Base-by-base conservation (phyloP, 805 yeast genomes). In the Schwanniomyces pseudopolymorphus region DNA sequence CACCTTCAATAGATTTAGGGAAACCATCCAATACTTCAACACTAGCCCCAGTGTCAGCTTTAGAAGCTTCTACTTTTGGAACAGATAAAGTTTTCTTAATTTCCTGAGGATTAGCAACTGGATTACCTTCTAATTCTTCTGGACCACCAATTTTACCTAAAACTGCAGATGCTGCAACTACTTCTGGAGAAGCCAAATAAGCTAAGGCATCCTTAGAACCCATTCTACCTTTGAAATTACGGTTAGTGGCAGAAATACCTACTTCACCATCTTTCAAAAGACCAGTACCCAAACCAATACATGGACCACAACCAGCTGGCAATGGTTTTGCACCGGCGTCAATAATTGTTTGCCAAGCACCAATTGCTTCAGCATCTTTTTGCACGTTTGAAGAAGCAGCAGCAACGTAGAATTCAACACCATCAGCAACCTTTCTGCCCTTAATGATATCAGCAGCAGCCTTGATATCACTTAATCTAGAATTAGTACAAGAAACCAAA, bases 281-380 rank as follows among this genome's bases (percentile, higher is more conserved):
- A 42, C 99, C 99, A 24, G 95, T 78, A 46, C 99, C 99, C 46
- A 94, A 75, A 31, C 99, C 99, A 62, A 94, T 94, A 75, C 99
- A 94, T 20, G 99, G 99, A 39, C 99, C 99, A 74, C 99, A 94
- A 19, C 99, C 99, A 13, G 99, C 96, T 17, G 98, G 98, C 57
- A 94, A 80, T 28, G 97, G 89, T 57, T 74, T 87, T 49, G 97
- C 96, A 44, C 99, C 99, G 8, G 98, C 96, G 46, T 85, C 92
- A 40, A 94, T 60, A 48, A 94, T 77, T 17, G 81, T 82, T 58
- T 90, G 78, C 99, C 99, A 95, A 13, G 96, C 95, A 46, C 99
- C 99, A 38, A 70, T 73, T 28, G 81, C 79, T 70, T 87, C 96
- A 39, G 99, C 99, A 56, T 91, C 97, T 56, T 79, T 79, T 72